These are phyloP conservation scores for Aspergillus caelatus DNA, from an alignment of 2,329 filamentous ascomycete genomes.

Conservation along the genomic window DNA sequence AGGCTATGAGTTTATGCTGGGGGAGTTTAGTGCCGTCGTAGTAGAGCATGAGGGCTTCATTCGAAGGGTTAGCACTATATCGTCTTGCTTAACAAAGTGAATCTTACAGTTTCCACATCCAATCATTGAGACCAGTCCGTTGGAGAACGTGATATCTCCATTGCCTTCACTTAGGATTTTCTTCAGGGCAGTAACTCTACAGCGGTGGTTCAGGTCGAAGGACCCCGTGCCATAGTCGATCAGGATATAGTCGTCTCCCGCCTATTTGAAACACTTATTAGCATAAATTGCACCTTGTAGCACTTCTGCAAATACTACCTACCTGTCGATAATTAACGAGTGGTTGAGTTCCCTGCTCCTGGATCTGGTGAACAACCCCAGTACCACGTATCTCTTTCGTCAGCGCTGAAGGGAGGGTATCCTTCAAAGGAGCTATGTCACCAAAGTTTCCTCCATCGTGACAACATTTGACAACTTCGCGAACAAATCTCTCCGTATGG, in stretches of 20 bases:
- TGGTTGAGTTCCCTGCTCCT: constrained; percentile 39
- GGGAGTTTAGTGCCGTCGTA: constrained; percentile 48
- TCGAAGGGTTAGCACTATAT: constrained; percentile 2
- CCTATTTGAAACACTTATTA: constrained; percentile 38
- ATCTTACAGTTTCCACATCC: constrained; percentile 49
- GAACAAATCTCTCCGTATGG: constrained; percentile 50
- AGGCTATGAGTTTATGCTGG: constrained; percentile 40
- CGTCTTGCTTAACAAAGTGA: background rate
- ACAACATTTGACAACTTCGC: constrained; percentile 45
- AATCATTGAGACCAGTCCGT: constrained; percentile 54
- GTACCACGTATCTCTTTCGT: constrained; percentile 27
- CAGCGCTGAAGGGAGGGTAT: constrained; percentile 23
- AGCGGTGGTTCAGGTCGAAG: constrained; percentile 61
- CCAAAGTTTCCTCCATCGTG: constrained; percentile 34
- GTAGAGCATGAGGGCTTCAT: constrained; percentile 47
- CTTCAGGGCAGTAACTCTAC: constrained; percentile 57
- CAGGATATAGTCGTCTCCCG: constrained; percentile 56
- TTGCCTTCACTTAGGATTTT: constrained; percentile 45
- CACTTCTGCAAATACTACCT: background rate
- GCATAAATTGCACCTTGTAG: background rate
- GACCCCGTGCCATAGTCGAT: constrained; percentile 61
- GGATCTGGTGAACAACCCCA: constrained; percentile 39
- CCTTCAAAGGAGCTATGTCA: constrained; percentile 35
- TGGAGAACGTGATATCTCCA: constrained; percentile 40
- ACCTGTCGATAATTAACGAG: constrained; percentile 47